These are phyloP conservation scores for Starmerella potacharoeniae DNA, from an alignment of 805 yeast species.

Conservation along the genomic window DNA sequence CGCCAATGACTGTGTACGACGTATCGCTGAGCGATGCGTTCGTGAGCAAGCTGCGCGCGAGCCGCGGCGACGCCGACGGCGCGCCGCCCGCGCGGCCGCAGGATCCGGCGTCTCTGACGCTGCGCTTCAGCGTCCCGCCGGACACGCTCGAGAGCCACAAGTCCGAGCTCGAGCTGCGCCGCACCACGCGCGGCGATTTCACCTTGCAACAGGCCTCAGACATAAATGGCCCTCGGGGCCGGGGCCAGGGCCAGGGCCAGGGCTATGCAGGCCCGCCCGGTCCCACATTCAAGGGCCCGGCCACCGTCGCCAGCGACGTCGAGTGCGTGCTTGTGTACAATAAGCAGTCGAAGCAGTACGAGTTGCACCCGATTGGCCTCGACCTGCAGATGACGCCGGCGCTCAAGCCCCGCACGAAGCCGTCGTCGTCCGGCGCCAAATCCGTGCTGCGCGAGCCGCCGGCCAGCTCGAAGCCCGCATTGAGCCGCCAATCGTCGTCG, in stretches of 20 bases:
- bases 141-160: slow-evolving; percentile 4
- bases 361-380: slow-evolving; percentile 22
- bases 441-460: slow-evolving; percentile 1
- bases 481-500: not conserved
- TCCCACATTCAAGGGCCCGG: slow-evolving; percentile 23
- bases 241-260: slow-evolving; percentile 6
- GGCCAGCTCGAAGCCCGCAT: not conserved
- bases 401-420: slow-evolving; percentile 9
- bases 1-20: not conserved
- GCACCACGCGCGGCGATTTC: slow-evolving; percentile 15
- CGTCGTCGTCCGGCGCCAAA: not conserved
- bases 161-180: slow-evolving; percentile 12
- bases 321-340: slow-evolving; percentile 77
- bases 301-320: slow-evolving; percentile 22
- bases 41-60: not conserved
- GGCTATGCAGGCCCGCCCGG: not conserved
- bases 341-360: slow-evolving; percentile 35
- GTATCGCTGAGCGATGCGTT: slow-evolving; percentile 7
- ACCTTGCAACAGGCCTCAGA: slow-evolving; percentile 9
- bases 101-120: slow-evolving; percentile 8
- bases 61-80: not conserved
- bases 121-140: slow-evolving; percentile 18
- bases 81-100: not conserved
- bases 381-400: slow-evolving; percentile 17
- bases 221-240: not conserved